Conservation (phyloP, 2,329 filamentous ascomycete genomes). For the Pseudocercospora eumusae region DNA sequence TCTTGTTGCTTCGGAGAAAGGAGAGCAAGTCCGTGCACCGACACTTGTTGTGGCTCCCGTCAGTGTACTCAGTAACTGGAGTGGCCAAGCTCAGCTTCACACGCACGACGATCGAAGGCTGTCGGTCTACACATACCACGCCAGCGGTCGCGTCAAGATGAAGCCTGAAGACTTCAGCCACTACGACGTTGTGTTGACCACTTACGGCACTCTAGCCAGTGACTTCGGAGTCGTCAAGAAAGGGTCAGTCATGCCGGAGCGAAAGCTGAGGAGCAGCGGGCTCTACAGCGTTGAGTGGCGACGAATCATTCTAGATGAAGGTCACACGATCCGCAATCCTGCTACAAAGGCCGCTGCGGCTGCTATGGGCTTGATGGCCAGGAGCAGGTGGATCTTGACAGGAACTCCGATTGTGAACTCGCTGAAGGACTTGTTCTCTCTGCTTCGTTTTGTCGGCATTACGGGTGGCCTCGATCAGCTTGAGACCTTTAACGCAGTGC, state of each 20-base stretch:
- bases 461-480: conserved; percentile 73
- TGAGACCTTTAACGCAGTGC: conserved; percentile 70
- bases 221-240: conserved; percentile 58
- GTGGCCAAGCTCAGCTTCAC: conserved; percentile 73
- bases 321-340: conserved; percentile 78
- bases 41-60: conserved; percentile 82
- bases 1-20: conserved; percentile 63
- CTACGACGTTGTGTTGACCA: conserved; percentile 79
- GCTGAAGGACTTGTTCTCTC: conserved; percentile 76
- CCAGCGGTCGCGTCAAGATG: conserved; percentile 59
- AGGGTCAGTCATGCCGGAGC: conserved; percentile 37
- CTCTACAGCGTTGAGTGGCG: conserved; percentile 71
- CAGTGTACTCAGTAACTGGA: conserved; percentile 90
- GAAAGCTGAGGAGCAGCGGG: conserved; percentile 45
- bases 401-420: conserved; percentile 66
- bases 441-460: conserved; percentile 74
- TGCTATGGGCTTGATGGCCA: conserved; percentile 65
- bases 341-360: conserved; percentile 71
- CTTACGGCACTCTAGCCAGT: conserved; percentile 72
- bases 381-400: conserved; percentile 76
- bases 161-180: conserved; percentile 58
- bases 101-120: conserved; percentile 64
- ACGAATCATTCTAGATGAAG: conserved; percentile 79
- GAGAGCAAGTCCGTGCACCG: conserved; percentile 49
- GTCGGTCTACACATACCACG: conserved; percentile 74